Conservation (phyloP, 2,329 filamentous ascomycete species). For the Aspergillus sp. region DNA sequence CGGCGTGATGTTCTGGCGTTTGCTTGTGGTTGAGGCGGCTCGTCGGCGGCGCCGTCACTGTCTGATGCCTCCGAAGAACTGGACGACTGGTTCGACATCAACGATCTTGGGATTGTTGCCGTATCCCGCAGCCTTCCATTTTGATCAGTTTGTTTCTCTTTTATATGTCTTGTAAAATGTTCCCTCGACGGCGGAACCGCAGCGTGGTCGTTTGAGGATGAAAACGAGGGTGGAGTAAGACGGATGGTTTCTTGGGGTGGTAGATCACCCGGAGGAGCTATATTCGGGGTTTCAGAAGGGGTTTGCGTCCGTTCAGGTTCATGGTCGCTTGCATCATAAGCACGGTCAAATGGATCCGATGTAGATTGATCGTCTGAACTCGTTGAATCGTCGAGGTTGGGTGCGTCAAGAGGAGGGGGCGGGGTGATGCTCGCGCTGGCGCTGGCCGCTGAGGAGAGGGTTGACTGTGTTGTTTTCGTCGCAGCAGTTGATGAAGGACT, state of each 20-base stretch:
- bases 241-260: slow-evolving; percentile 8
- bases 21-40: slow-evolving; percentile 58
- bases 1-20: slow-evolving; percentile 56
- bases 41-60: slow-evolving; percentile 51
- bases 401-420: slow-evolving; percentile 25
- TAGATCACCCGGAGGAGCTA: slow-evolving; percentile 12
- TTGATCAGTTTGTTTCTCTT: neutral
- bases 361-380: slow-evolving; percentile 39
- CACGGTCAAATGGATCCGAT: slow-evolving; percentile 46
- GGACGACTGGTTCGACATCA: slow-evolving; percentile 15
- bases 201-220: slow-evolving; percentile 18
- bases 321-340: slow-evolving; percentile 32
- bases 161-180: slow-evolving; percentile 14
- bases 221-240: slow-evolving; percentile 21
- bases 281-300: slow-evolving; percentile 7
- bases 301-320: slow-evolving; percentile 19
- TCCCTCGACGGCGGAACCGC: slow-evolving; percentile 23
- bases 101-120: slow-evolving; percentile 5
- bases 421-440: slow-evolving; percentile 17
- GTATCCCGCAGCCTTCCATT: slow-evolving; percentile 6
- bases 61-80: slow-evolving; percentile 24
- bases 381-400: slow-evolving; percentile 32
- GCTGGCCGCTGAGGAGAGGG: slow-evolving; percentile 22
- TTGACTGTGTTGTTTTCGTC: slow-evolving; percentile 24
- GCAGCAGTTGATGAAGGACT: slow-evolving; percentile 18